These are phyloP conservation scores for Furcasterigmium furcatum DNA, from an alignment of 2,329 filamentous ascomycete species.

Conservation along the genomic window DNA sequence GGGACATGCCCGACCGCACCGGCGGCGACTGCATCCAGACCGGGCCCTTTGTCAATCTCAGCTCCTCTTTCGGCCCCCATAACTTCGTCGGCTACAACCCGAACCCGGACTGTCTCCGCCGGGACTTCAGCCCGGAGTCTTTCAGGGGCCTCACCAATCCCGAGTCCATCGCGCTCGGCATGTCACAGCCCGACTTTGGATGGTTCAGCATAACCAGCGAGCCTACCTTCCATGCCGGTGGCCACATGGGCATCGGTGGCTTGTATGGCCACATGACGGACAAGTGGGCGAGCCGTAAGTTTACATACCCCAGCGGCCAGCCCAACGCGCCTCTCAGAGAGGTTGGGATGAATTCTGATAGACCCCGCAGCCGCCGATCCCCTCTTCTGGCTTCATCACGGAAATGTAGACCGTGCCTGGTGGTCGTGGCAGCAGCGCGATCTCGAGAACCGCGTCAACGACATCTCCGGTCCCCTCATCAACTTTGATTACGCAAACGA, in stretches of 20 bases:
- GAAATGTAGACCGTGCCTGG: slow-evolving; percentile 22
- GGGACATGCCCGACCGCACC: background rate
- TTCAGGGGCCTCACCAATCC: slow-evolving; percentile 10
- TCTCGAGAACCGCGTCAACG: slow-evolving; percentile 3
- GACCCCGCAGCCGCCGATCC: slow-evolving; percentile 17
- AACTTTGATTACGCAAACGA: background rate
- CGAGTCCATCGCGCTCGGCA: slow-evolving; percentile 21
- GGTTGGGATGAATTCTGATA: background rate
- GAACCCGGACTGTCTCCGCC: slow-evolving; percentile 33
- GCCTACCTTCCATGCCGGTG: slow-evolving; percentile 6
- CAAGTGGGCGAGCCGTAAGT: slow-evolving; percentile 6
- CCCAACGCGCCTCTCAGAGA: no score
- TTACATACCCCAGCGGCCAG: no score
- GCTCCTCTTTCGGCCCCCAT: slow-evolving; percentile 3
- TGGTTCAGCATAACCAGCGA: slow-evolving; percentile 31
- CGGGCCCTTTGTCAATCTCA: slow-evolving; percentile 3
- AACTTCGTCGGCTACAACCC: slow-evolving; percentile 31
- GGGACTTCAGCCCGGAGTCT: slow-evolving; percentile 32
- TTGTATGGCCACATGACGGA: slow-evolving; percentile 4
- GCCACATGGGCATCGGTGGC: slow-evolving; percentile 6
- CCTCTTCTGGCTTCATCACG: slow-evolving; percentile 20
- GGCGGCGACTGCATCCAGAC: slow-evolving; percentile 7
- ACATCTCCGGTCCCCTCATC: background rate
- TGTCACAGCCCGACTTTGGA: slow-evolving; percentile 20
- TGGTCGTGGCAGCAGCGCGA: slow-evolving; percentile 21